Evolutionary conservation across 345 rosid species (phyloP).

Genomic region (Salix caprea): DNA sequence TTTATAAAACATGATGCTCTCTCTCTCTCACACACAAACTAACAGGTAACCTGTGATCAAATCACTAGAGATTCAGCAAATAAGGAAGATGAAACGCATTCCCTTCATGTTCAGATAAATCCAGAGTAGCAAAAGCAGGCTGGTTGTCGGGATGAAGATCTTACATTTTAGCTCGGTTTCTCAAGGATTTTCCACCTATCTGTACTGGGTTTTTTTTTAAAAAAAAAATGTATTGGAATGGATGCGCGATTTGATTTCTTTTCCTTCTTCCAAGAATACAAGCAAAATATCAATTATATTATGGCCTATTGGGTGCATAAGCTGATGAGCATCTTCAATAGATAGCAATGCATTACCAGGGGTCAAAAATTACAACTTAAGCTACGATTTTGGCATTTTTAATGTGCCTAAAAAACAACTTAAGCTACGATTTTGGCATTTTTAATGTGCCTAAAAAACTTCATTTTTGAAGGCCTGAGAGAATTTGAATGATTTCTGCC

Average conservation of each 20-base stretch:
- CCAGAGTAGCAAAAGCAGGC: too few species aligned
- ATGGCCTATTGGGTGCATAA: not conserved
- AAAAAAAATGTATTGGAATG: too few species aligned
- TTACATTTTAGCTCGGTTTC: too few species aligned
- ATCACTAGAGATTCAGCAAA: too few species aligned
- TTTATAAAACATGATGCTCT: not conserved
- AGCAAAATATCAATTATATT: not conserved
- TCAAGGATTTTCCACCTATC: too few species aligned
- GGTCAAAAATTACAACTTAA: not conserved
- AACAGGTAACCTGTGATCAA: not conserved
- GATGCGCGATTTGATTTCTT: not conserved
- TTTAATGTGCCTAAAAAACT: not conserved
- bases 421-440: not conserved
- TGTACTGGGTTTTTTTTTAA: too few species aligned
- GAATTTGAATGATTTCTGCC: not conserved
- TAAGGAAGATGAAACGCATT: too few species aligned
- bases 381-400: not conserved
- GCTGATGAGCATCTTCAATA: not conserved
- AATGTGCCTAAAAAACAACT: not conserved
- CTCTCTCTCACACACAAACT: not conserved
- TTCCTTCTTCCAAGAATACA: not conserved
- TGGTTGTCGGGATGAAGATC: too few species aligned
- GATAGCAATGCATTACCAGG: not conserved
- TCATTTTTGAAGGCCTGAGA: not conserved
- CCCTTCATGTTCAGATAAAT: too few species aligned